Conservation (phyloP, 2,329 filamentous ascomycete genomes). For the Elsinoe batatas region DNA sequence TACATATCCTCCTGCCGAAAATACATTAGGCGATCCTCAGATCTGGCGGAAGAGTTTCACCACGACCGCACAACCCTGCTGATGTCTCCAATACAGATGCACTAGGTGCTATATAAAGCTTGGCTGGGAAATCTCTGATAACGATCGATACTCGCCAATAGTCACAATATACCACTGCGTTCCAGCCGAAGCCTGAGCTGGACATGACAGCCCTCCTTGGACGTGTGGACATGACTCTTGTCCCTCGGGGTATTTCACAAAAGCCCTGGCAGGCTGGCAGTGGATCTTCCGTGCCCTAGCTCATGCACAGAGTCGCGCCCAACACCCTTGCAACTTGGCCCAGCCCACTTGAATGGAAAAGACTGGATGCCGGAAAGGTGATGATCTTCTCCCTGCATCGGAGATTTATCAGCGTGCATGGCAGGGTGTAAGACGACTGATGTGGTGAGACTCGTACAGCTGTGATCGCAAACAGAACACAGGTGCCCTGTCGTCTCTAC, state of each 20-base stretch:
- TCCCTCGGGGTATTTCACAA: neutral
- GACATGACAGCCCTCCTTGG: neutral
- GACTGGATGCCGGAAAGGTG: neutral
- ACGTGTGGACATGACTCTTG: neutral
- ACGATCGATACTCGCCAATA: neutral
- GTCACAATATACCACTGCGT: neutral
- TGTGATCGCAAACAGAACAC: too few relatives aligned
- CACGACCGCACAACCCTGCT: neutral
- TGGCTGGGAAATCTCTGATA: neutral
- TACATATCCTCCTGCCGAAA: neutral
- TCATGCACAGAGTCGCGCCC: slow-evolving; percentile 5
- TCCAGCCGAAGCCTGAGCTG: neutral
- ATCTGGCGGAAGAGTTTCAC: neutral
- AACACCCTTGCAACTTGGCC: neutral
- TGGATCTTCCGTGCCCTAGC: neutral
- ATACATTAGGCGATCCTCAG: neutral
- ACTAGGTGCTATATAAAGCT: neutral
- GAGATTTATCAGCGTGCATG: too few relatives aligned
- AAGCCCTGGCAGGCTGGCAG: neutral
- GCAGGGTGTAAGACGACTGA: too few relatives aligned
- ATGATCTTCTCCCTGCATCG: neutral
- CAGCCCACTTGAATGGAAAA: neutral
- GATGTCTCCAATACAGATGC: neutral
- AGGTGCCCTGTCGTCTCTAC: too few relatives aligned
- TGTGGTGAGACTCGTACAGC: too few relatives aligned